Evolutionary conservation across 192 early-diverging fungal species (phyloP).

Genomic region (Powellomyces hirtus): DNA sequence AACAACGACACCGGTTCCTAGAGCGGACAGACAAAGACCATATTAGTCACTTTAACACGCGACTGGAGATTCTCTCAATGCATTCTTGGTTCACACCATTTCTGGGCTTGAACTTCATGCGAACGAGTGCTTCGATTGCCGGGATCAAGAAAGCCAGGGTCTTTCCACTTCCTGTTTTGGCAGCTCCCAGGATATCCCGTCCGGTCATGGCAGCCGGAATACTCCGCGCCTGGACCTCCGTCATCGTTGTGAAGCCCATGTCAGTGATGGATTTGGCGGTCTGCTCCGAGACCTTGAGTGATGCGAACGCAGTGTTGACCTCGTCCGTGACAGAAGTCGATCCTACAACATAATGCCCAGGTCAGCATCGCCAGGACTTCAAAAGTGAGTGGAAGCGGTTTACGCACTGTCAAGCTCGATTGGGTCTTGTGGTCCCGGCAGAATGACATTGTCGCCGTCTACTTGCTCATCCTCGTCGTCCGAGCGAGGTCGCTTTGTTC

Average conservation of each 20-base stretch:
- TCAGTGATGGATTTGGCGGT: slow-evolving; percentile 79
- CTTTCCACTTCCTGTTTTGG: slow-evolving; percentile 95
- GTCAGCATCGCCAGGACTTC: background rate
- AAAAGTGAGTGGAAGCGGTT: background rate
- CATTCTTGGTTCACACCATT: slow-evolving; percentile 60
- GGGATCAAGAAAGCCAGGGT: slow-evolving; percentile 97
- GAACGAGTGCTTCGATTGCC: slow-evolving; percentile 85
- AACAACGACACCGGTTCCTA: slow-evolving; percentile 88
- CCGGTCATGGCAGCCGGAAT: slow-evolving; percentile 96
- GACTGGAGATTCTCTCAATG: background rate
- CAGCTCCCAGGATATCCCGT: slow-evolving; percentile 95
- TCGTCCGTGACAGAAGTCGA: slow-evolving; percentile 7
- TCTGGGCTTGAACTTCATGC: slow-evolving; percentile 92
- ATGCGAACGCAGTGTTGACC: slow-evolving; percentile 64
- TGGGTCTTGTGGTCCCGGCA: slow-evolving; percentile 5
- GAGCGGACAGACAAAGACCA: background rate
- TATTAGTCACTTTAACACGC: too few species aligned
- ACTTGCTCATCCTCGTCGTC: slow-evolving; percentile 14
- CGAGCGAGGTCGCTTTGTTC: slow-evolving; percentile 6
- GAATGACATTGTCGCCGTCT: slow-evolving; percentile 20
- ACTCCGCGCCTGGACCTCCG: slow-evolving; percentile 92
- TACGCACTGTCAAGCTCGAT: slow-evolving; percentile 18
- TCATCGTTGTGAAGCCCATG: slow-evolving; percentile 93
- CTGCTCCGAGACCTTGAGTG: slow-evolving; percentile 75
- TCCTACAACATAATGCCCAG: background rate